Percentiles rank a stretch among this genome's conserved stretches.
phyloP scores from a whole-genome alignment of 805 yeast species.

The Starmerella bombicola region DNA sequence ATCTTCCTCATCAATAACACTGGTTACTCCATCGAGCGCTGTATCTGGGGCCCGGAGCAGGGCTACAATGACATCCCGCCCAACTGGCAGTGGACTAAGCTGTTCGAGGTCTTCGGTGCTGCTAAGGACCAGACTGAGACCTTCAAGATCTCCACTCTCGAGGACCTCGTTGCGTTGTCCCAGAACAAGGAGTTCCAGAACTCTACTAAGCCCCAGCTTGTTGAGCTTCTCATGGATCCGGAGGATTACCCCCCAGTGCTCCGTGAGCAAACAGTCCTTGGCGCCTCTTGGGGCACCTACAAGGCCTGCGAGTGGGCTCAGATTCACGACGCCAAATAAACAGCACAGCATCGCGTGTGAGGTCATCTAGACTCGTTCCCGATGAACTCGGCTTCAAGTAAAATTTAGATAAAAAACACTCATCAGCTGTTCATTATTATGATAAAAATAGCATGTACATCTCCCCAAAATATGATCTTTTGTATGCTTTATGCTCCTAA shows the following conservation, averaged over 20 bases:
- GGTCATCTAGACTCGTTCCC: too few relatives aligned
- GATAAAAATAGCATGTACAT: too few relatives aligned
- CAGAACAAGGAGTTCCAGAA: constrained; percentile 29
- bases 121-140: constrained; percentile 27
- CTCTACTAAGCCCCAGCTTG: constrained; percentile 35
- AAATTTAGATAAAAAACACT: too few relatives aligned
- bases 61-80: constrained; percentile 72
- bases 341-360: too few relatives aligned
- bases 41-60: constrained; percentile 65
- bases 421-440: too few relatives aligned
- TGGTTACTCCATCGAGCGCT: constrained; percentile 85
- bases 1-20: constrained; percentile 67
- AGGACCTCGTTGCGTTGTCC: constrained; percentile 33
- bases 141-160: constrained; percentile 30
- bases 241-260: constrained; percentile 58
- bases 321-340: constrained; percentile 11
- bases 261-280: constrained; percentile 14
- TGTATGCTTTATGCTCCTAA: too few relatives aligned
- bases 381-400: too few relatives aligned
- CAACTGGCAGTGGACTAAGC: constrained; percentile 66
- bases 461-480: too few relatives aligned
- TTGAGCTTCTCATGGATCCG: constrained; percentile 48
- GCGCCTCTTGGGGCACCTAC: constrained; percentile 17
- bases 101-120: constrained; percentile 45
- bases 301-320: constrained; percentile 17